phyloP scores from a whole-genome alignment of 495 filamentous ascomycete genomes.

The Aspergillus baeticus region DNA sequence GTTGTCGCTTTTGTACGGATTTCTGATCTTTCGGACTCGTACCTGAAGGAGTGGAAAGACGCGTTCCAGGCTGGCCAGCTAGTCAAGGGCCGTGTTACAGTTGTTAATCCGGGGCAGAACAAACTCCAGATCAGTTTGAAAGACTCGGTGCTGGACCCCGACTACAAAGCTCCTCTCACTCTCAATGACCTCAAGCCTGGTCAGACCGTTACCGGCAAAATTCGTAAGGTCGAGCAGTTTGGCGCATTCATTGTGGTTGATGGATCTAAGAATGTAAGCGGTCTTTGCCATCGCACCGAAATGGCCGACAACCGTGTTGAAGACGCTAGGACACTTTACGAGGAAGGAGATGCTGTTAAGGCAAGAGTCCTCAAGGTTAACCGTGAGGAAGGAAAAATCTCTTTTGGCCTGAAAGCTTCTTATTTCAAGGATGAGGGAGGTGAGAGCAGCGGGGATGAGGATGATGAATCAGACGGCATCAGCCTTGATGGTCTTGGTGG shows the following conservation, averaged over 20 bases:
- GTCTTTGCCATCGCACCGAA: conserved; percentile 85
- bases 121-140: conserved; percentile 86
- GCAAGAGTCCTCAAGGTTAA: conserved; percentile 83
- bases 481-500: conserved; percentile 46
- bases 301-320: conserved; percentile 79
- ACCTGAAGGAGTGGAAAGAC: conserved; percentile 95
- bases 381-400: conserved; percentile 67
- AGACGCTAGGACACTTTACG: conserved; percentile 80
- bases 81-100: conserved; percentile 79
- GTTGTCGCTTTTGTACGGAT: conserved; percentile 81
- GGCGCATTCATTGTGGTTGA: conserved; percentile 93
- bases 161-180: conserved; percentile 66
- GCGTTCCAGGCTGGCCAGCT: conserved; percentile 81
- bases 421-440: conserved; percentile 73
- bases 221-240: conserved; percentile 90
- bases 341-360: conserved; percentile 86
- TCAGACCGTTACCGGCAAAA: conserved; percentile 79
- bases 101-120: conserved; percentile 59
- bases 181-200: conserved; percentile 74
- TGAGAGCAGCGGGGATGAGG: conserved; percentile 49
- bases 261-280: conserved; percentile 79
- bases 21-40: conserved; percentile 84
- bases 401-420: conserved; percentile 87
- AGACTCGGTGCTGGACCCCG: conserved; percentile 74
- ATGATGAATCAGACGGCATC: conserved; percentile 45